These are phyloP conservation scores for Scheffersomyces coipomensis DNA, from an alignment of 805 yeast genomes.

Conservation along the genomic window DNA sequence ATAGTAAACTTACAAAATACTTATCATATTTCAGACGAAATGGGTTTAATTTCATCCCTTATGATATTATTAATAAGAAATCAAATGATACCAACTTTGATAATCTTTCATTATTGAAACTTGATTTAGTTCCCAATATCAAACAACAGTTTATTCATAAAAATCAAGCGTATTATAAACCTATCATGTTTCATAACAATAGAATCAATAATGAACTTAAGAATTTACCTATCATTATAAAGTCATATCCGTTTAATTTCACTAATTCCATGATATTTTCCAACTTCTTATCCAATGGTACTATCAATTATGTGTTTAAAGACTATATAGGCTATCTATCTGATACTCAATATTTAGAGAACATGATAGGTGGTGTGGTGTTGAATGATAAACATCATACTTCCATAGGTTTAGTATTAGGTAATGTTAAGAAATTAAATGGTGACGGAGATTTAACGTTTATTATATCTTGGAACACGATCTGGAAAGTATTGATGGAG, in stretches of 20 bases:
- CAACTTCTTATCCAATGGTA: constrained; percentile 20
- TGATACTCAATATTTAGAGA: constrained; percentile 44
- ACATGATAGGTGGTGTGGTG: constrained; percentile 43
- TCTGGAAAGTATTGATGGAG: constrained; percentile 7
- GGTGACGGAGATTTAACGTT: constrained; percentile 47
- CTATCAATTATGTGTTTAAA: constrained; percentile 20
- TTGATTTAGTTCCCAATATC: constrained; percentile 1
- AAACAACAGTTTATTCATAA: neutral
- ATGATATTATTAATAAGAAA: constrained; percentile 8
- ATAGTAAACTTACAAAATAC: neutral
- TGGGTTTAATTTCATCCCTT: constrained; percentile 17
- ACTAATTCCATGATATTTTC: constrained; percentile 29
- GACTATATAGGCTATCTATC: constrained; percentile 24
- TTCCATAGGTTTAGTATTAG: constrained; percentile 38
- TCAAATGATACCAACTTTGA: neutral
- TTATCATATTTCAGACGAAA: constrained; percentile 12
- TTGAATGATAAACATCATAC: neutral
- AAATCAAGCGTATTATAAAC: neutral
- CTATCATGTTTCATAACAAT: constrained; percentile 1
- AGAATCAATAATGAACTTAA: neutral
- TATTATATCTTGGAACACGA: constrained; percentile 25
- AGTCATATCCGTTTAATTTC: constrained; percentile 27
- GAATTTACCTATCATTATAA: constrained; percentile 10
- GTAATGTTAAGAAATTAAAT: constrained; percentile 34
- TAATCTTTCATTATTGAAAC: constrained; percentile 4